Evolutionary conservation across 164 flowering plant species (phyloP).

Genomic region (Kalanchoe fedtschenkoi): DNA sequence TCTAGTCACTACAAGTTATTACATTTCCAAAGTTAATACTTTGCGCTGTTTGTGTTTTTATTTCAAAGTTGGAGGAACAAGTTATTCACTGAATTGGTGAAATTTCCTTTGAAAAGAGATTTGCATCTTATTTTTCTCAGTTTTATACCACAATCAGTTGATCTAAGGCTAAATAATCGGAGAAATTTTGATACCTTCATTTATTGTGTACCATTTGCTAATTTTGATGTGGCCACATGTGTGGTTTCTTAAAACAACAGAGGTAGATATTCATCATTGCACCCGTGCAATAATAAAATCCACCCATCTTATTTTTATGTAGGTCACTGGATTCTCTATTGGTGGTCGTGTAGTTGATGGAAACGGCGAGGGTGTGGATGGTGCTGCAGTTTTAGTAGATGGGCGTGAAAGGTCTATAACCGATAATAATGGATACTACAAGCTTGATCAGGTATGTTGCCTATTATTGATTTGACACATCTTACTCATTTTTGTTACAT

Average conservation of each 20-base stretch:
- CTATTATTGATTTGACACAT: neutral
- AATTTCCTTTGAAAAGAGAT: no score
- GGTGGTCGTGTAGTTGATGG: conserved; percentile 93
- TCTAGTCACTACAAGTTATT: neutral
- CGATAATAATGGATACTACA: conserved; percentile 71
- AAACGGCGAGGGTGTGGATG: conserved; percentile 67
- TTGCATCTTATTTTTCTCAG: neutral
- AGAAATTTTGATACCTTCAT: neutral
- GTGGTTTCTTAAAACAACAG: neutral
- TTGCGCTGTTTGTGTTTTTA: no score
- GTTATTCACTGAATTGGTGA: no score
- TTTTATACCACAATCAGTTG: neutral
- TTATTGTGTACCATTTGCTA: neutral
- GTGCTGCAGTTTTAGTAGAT: conserved; percentile 69
- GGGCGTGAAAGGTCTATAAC: conserved; percentile 76
- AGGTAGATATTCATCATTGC: neutral
- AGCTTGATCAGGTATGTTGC: conserved; percentile 84
- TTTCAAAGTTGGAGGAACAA: no score
- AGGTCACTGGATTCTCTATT: conserved; percentile 99
- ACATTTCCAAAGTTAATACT: no score
- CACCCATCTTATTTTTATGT: neutral
- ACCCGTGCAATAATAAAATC: neutral
- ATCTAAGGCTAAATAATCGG: neutral
- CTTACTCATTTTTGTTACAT: neutral
- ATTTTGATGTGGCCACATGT: neutral